Percentiles rank a stretch among this genome's conserved stretches.
Conservation (phyloP, 2,329 filamentous ascomycete genomes). For the Colletotrichum sp. region DNA sequence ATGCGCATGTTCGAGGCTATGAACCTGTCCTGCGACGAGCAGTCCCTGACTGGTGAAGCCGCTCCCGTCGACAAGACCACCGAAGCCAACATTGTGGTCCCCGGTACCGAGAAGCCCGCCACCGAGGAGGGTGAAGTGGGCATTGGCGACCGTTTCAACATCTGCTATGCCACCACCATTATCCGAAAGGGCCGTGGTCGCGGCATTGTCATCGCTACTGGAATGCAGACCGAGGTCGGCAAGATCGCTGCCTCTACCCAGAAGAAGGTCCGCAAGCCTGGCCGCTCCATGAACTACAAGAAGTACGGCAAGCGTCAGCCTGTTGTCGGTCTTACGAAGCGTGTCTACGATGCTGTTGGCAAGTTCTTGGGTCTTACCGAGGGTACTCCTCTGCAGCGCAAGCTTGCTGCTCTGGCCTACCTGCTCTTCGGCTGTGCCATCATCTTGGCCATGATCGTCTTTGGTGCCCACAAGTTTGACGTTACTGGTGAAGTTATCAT, state of each 20-base stretch:
- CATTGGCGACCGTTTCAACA: constrained; percentile 76
- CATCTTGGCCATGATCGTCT: constrained; percentile 61
- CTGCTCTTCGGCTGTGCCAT: constrained; percentile 76
- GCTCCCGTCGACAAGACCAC: constrained; percentile 72
- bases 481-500: constrained; percentile 59
- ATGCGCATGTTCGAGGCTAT: constrained; percentile 73
- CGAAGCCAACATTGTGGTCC: constrained; percentile 50
- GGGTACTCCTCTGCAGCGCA: constrained; percentile 80
- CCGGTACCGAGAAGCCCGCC: constrained; percentile 51
- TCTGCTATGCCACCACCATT: constrained; percentile 76
- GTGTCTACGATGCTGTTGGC: constrained; percentile 53
- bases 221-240: constrained; percentile 75
- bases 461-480: constrained; percentile 60
- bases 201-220: constrained; percentile 75
- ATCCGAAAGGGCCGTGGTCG: constrained; percentile 76
- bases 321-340: constrained; percentile 50
- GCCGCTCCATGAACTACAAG: constrained; percentile 56
- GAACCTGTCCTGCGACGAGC: constrained; percentile 82
- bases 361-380: constrained; percentile 67
- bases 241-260: constrained; percentile 66
- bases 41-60: constrained; percentile 78
- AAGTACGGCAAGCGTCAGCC: constrained; percentile 59
- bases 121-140: constrained; percentile 57
- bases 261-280: constrained; percentile 61
- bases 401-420: constrained; percentile 79